phyloP scores from a whole-genome alignment of 1,284 basidiomycete genomes.

The Coniferiporia weirii region DNA sequence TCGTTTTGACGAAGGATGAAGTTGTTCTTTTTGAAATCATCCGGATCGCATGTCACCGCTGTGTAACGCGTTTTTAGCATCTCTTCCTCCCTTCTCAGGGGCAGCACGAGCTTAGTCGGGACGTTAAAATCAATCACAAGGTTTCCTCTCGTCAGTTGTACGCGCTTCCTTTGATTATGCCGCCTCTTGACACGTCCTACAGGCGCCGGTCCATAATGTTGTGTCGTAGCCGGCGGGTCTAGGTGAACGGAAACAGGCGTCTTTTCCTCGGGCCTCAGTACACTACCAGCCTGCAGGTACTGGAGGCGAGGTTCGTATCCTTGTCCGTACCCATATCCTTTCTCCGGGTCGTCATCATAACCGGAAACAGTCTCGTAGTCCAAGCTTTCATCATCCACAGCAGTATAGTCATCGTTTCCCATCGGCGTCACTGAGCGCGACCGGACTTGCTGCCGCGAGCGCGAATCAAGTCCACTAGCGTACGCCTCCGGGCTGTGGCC shows the following conservation, averaged over 20 bases:
- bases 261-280: constrained; percentile 6
- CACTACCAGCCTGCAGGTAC: background rate
- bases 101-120: constrained; percentile 81
- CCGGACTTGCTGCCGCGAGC: constrained; percentile 45
- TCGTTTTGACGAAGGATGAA: constrained; percentile 86
- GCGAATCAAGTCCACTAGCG: constrained; percentile 52
- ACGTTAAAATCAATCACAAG: constrained; percentile 82
- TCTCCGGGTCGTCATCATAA: constrained; percentile 29
- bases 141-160: constrained; percentile 78
- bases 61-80: constrained; percentile 83
- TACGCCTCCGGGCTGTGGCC: constrained; percentile 58
- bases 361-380: constrained; percentile 30
- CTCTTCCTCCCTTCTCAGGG: constrained; percentile 77
- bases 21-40: constrained; percentile 81
- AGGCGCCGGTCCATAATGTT: constrained; percentile 86
- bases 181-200: constrained; percentile 70
- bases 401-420: constrained; percentile 63
- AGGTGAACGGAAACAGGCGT: constrained; percentile 35
- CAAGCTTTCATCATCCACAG: constrained; percentile 37
- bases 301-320: constrained; percentile 5
- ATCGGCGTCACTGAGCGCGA: constrained; percentile 71
- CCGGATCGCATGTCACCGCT: constrained; percentile 89
- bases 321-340: constrained; percentile 26
- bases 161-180: constrained; percentile 67
- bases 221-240: constrained; percentile 51